Percentiles rank a stretch among this genome's conserved stretches.
phyloP scores from a whole-genome alignment of 208 protist species.

The Leishmania martiniquensis region DNA sequence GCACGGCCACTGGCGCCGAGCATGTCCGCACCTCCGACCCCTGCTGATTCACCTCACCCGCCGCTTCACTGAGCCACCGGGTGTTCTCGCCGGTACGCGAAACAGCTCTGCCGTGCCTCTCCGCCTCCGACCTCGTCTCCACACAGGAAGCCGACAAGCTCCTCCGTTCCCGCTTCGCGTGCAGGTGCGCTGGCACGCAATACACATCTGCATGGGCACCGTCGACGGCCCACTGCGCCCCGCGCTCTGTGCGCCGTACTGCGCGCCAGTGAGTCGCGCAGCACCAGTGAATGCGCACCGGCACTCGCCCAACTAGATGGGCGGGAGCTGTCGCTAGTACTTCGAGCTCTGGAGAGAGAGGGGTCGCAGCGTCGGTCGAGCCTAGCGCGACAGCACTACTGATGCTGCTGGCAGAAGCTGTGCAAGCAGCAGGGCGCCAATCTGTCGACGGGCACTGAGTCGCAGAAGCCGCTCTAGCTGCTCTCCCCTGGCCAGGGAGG shows the following conservation, averaged over 20 bases:
- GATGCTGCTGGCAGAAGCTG: not conserved
- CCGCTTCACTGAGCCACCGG: not conserved
- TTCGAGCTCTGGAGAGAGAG: not conserved
- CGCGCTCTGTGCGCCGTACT: conserved; percentile 10
- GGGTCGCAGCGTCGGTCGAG: not conserved
- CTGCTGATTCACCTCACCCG: not conserved
- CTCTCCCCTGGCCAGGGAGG: not conserved
- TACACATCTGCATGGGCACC: conserved; percentile 10
- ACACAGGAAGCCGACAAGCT: not conserved
- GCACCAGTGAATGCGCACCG: conserved; percentile 13
- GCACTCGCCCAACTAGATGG: not conserved
- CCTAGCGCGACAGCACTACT: not conserved
- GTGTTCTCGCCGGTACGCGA: not conserved
- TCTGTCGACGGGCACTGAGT: not conserved
- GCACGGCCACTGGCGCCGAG: not conserved
- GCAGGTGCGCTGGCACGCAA: conserved; percentile 5
- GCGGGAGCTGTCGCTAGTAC: conserved; percentile 1
- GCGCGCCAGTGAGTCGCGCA: conserved; percentile 16
- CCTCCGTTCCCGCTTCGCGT: not conserved
- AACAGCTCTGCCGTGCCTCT: not conserved
- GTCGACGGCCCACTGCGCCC: conserved; percentile 12
- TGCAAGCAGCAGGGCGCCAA: not conserved
- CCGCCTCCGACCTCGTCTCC: not conserved
- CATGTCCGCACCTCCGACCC: not conserved
- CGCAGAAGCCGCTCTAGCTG: not conserved